These are phyloP conservation scores for Clavaria fumosa DNA, from an alignment of 768 basidiomycete genomes.

Conservation along the genomic window DNA sequence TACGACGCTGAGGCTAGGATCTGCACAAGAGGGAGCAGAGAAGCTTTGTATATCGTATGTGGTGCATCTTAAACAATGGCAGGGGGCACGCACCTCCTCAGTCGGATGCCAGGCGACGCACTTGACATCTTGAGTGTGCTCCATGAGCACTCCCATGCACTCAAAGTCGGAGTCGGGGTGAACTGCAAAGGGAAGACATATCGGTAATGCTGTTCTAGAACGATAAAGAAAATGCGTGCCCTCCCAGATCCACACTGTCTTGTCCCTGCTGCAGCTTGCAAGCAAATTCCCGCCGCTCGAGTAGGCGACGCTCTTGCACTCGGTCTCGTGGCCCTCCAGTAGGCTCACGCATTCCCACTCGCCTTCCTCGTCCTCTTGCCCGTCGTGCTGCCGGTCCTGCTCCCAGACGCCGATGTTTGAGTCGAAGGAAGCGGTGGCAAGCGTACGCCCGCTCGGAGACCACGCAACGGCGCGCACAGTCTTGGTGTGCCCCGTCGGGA, in stretches of 20 bases:
- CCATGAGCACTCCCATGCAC: constrained; percentile 90
- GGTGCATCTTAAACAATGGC: constrained; percentile 1
- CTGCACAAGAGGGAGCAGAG: constrained; percentile 27
- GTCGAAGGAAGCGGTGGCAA: constrained; percentile 92
- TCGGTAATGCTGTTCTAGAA: too few relatives aligned
- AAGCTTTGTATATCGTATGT: constrained; percentile 9
- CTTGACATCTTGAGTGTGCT: constrained; percentile 95
- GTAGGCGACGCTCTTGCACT: constrained; percentile 87
- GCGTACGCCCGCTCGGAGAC: constrained; percentile 72
- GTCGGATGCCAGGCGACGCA: constrained; percentile 87
- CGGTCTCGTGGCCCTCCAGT: constrained; percentile 90
- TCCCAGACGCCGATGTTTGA: constrained; percentile 88
- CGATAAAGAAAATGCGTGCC: constrained; percentile 27
- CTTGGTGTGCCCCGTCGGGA: constrained; percentile 74
- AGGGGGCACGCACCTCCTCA: constrained; percentile 55
- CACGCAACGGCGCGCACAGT: constrained; percentile 81
- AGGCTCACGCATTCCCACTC: constrained; percentile 85
- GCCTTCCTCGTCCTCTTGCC: constrained; percentile 23
- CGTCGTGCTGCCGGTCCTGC: constrained; percentile 30
- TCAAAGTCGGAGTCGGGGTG: constrained; percentile 90
- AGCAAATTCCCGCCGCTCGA: constrained; percentile 63
- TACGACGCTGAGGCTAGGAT: constrained; percentile 95
- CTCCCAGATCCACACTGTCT: constrained; percentile 99
- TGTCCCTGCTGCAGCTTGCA: constrained; percentile 93
- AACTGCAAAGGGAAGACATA: too few relatives aligned